phyloP scores from a whole-genome alignment of 2,329 filamentous ascomycete species.

The Fusarium nurragi region DNA sequence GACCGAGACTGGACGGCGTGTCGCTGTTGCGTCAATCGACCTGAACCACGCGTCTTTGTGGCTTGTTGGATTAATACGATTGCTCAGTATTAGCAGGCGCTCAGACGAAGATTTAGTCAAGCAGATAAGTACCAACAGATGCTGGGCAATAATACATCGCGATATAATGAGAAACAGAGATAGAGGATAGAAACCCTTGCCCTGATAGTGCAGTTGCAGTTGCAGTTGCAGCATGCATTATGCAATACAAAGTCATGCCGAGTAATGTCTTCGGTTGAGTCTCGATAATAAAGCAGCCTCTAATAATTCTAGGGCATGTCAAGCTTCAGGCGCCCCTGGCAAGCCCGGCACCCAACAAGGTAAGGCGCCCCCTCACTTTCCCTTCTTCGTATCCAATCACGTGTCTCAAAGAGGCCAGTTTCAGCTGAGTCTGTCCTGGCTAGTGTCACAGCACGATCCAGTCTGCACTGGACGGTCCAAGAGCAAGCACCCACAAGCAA shows the following conservation, averaged over 20 bases:
- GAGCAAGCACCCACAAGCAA: slow-evolving; percentile 16
- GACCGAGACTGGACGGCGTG: slow-evolving; percentile 18
- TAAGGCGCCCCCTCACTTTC: slow-evolving; percentile 24
- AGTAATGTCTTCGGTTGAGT: slow-evolving; percentile 14
- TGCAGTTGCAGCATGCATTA: background rate
- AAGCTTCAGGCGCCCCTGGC: slow-evolving; percentile 35
- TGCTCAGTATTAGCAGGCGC: slow-evolving; percentile 1
- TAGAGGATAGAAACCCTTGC: background rate
- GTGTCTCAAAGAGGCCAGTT: slow-evolving; percentile 13
- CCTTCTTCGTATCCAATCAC: slow-evolving; percentile 30
- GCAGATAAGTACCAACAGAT: background rate
- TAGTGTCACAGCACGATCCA: slow-evolving; percentile 29
- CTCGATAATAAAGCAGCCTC: slow-evolving; percentile 32
- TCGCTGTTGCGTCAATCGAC: slow-evolving; percentile 10
- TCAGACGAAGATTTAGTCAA: background rate
- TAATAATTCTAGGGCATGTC: slow-evolving; percentile 22
- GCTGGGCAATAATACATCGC: slow-evolving; percentile 3
- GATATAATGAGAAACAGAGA: background rate
- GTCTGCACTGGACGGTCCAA: slow-evolving; percentile 18
- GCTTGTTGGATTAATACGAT: slow-evolving; percentile 9
- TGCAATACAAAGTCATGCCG: slow-evolving; percentile 6
- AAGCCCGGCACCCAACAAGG: slow-evolving; percentile 26
- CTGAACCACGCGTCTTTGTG: slow-evolving; percentile 23
- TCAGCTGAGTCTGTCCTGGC: slow-evolving; percentile 39
- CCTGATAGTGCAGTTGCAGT: background rate